These are phyloP conservation scores for Thraustochytrium striatum DNA, from an alignment of 352 stramenopile species.

Conservation along the genomic window DNA sequence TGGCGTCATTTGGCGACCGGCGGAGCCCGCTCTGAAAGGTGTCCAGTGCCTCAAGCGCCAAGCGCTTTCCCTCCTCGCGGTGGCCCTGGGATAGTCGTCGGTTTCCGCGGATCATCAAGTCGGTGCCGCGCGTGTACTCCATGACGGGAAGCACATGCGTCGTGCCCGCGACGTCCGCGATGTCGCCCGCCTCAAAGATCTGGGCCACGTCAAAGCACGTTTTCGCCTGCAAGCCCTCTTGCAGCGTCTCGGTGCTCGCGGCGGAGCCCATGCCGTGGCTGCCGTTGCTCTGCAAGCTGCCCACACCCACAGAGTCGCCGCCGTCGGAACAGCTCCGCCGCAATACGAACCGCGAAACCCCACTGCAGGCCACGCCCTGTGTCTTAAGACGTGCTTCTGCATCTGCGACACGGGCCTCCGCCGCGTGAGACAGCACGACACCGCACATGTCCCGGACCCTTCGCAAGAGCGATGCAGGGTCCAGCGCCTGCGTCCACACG, in stretches of 20 bases:
- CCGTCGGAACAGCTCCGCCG: no score
- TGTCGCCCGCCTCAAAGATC: constrained; percentile 19
- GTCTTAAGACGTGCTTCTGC: no score
- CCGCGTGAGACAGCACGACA: constrained; percentile 10
- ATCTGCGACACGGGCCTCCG: no score
- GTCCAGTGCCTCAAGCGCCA: neutral
- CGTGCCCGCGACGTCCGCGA: constrained; percentile 3
- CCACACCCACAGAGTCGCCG: no score
- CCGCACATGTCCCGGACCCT: constrained; percentile 34
- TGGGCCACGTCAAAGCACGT: constrained; percentile 32
- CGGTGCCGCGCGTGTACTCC: constrained; percentile 14
- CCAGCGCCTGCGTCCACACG: neutral
- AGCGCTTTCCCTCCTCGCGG: constrained; percentile 16
- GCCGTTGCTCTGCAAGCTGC: no score
- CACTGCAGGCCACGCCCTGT: no score
- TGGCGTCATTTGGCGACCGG: neutral
- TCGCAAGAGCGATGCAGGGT: neutral
- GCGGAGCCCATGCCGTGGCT: no score
- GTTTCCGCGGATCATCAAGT: neutral
- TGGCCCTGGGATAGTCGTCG: neutral
- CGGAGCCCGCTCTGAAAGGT: neutral
- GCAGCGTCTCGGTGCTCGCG: no score
- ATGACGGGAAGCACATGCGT: constrained; percentile 26
- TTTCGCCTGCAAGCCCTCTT: no score
- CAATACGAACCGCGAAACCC: no score